Conservation (phyloP, 768 basidiomycete genomes). For the Tephrocybe rancida region DNA sequence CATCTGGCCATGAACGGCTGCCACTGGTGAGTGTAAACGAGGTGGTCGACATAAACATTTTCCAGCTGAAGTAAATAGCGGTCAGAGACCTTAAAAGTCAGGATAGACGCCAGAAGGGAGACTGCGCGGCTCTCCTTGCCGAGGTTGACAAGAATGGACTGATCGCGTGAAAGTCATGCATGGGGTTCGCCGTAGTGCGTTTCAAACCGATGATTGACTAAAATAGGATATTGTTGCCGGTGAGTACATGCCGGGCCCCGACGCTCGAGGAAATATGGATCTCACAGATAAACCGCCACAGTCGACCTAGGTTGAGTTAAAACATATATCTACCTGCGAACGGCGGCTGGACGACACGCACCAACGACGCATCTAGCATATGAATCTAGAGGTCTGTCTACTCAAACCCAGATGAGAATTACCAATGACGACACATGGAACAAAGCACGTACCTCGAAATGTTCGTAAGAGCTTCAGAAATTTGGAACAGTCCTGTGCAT, state of each 20-base stretch:
- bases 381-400: conserved; percentile 41
- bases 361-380: conserved; percentile 46
- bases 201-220: conserved; percentile 52
- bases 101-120: conserved; percentile 31
- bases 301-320: conserved; percentile 37
- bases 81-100: conserved; percentile 51
- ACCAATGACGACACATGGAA: not conserved
- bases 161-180: conserved; percentile 55
- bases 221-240: conserved; percentile 8
- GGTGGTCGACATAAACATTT: conserved; percentile 53
- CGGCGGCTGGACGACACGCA: conserved; percentile 22
- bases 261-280: conserved; percentile 1
- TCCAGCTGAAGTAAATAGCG: conserved; percentile 43
- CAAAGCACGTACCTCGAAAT: conserved; percentile 40
- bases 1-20: conserved; percentile 44
- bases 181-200: conserved; percentile 60
- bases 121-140: conserved; percentile 35
- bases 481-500: conserved; percentile 43
- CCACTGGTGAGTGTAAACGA: conserved; percentile 62
- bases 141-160: conserved; percentile 44
- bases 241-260: not conserved
- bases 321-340: not conserved
- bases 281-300: conserved; percentile 51
- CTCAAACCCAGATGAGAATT: not conserved
- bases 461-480: conserved; percentile 51